Percentiles rank a stretch among this genome's conserved stretches.
Conservation (phyloP, 169 alveolate genomes). For the Plasmodium gonderi region DNA sequence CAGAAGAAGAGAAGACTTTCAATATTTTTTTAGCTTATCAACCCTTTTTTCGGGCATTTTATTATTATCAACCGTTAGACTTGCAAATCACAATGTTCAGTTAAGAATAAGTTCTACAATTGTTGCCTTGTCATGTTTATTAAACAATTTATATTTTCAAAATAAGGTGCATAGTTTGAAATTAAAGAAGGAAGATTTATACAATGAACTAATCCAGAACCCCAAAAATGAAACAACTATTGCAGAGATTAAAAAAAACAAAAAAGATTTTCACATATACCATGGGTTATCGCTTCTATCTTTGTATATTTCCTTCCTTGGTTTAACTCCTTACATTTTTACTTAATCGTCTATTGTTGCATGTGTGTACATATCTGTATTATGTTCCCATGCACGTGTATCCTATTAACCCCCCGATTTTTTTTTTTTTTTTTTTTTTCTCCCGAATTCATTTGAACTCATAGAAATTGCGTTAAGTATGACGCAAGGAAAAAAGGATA, state of each 20-base stretch:
- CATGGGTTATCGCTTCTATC: constrained; percentile 55
- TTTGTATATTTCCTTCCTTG: constrained; percentile 47
- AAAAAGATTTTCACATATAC: constrained; percentile 42
- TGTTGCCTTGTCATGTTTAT: constrained; percentile 37
- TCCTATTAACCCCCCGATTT: too few species aligned
- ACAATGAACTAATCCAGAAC: constrained; percentile 20
- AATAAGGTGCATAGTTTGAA: constrained; percentile 27
- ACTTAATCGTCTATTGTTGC: constrained; percentile 2
- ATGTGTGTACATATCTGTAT: not conserved
- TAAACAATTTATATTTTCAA: constrained; percentile 48
- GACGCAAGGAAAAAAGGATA: not conserved
- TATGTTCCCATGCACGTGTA: not conserved
- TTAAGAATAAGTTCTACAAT: constrained; percentile 54
- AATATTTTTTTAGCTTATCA: constrained; percentile 62
- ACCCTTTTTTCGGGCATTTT: constrained; percentile 60
- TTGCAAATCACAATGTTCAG: constrained; percentile 46
- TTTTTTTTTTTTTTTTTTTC: not conserved
- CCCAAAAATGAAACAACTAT: constrained; percentile 6
- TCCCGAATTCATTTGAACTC: not conserved
- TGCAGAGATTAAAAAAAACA: constrained; percentile 52
- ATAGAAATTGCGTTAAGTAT: not conserved
- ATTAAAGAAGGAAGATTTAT: constrained; percentile 32
- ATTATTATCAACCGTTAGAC: constrained; percentile 42
- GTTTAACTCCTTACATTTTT: constrained; percentile 66
- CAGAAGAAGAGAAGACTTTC: constrained; percentile 54